Base-by-base conservation (phyloP, 2,329 filamentous ascomycete species). In the Colletotrichum tropicicola region DNA sequence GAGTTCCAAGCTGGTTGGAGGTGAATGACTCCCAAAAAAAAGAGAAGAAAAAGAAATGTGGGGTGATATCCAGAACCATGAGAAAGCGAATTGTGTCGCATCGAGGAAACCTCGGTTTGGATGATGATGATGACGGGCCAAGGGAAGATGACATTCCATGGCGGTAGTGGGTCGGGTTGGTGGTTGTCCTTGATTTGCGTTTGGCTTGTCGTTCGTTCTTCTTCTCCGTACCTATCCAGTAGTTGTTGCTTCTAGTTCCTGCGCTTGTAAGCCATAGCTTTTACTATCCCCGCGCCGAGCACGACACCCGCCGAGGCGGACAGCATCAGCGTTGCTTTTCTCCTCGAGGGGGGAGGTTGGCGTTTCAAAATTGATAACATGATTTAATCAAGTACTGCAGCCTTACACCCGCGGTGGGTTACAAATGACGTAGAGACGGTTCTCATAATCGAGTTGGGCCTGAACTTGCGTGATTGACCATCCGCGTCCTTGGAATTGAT, bases 271-370 rank as follows among this genome's bases (percentile, higher is more conserved):
- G n/a, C n/a, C 48, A 41, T 43, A 49, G 49, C 28, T 25, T 55
- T 51, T 32, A 15, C 35, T 55, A 28, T n/a, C 23, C 27, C 45
- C 63, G 45, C 63, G 45, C 63, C 45, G 41, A 52, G 45, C 58
- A 47, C 44, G n/a, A 47, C 37, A 37, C 3, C 41, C 17, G 37
- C 56, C 32, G 43, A 52, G 61, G 35, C 52, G 37, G 62, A 44
- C 53, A 66, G 62, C 66, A 66, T 68, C 55, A 68, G 57, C 62
- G 53, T 66, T 63, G 45, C 41, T 66, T 62, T 55, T 45, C 56
- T 44, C 21, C 44, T 52, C 39, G 37, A 27, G 44, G 39, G 17
- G 48, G 30, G 45, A 53, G 25, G 13, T 53, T 64, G 60, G 56
- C 48, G 48, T 60, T 53, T 12, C n/a, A n/a, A 51, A 65, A 55